Evolutionary conservation across 2,329 filamentous ascomycete species (phyloP).

Genomic region (Fusarium redolens): DNA sequence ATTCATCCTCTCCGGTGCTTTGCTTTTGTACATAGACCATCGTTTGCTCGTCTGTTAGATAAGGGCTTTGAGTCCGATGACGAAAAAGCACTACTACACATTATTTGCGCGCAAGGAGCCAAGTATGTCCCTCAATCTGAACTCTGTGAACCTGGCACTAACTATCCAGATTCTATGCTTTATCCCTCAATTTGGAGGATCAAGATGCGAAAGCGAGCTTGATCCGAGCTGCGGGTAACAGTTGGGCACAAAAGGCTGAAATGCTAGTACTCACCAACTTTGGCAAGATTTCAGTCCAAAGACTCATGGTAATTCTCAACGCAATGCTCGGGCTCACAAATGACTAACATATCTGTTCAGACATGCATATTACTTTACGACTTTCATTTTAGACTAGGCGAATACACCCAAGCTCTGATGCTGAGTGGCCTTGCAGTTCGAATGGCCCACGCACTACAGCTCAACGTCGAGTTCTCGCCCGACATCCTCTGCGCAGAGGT

Average conservation of each 20-base stretch:
- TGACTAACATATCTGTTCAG: constrained; percentile 33
- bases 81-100: constrained; percentile 51
- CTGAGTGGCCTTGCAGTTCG: constrained; percentile 55
- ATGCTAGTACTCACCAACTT: constrained; percentile 51
- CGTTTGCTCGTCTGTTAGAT: constrained; percentile 53
- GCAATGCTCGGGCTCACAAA: not conserved
- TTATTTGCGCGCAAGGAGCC: constrained; percentile 54
- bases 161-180: constrained; percentile 50
- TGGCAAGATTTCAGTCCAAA: constrained; percentile 54
- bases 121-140: constrained; percentile 44
- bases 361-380: constrained; percentile 54
- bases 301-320: constrained; percentile 50
- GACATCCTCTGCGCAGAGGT: constrained; percentile 53
- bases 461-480: constrained; percentile 52
- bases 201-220: constrained; percentile 45
- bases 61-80: constrained; percentile 52
- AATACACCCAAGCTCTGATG: constrained; percentile 56
- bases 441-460: constrained; percentile 56
- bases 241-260: constrained; percentile 54
- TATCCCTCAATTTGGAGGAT: constrained; percentile 47
- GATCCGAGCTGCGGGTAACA: constrained; percentile 51
- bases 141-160: not conserved
- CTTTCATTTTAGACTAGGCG: constrained; percentile 54
- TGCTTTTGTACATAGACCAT: constrained; percentile 55
- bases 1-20: constrained; percentile 56